Base-by-base conservation (phyloP, 1,139 yeast species). In the Zygotorulaspora mrakii region DNA sequence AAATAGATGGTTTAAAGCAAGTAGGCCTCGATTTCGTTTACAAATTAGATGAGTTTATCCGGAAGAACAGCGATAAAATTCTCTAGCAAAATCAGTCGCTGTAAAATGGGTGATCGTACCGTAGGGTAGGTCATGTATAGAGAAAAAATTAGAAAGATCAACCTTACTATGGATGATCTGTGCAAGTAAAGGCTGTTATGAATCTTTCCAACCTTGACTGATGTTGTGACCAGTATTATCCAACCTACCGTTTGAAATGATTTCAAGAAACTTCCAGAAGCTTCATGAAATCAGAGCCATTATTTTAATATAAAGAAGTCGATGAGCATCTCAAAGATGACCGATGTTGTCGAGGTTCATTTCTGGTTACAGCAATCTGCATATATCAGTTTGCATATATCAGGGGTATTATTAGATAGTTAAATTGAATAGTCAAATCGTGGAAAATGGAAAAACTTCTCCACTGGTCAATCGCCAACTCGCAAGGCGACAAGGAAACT, bases 391-490 rank as follows among this genome's bases (percentile, higher is more conserved):
- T n/a, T n/a, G n/a, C n/a, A n/a, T n/a, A n/a, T n/a, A n/a, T n/a
- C n/a, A n/a, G n/a, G n/a, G n/a, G n/a, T n/a, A n/a, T n/a, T n/a
- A 8, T 4, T 16, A 20, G 35, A 31, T 17, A 21, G 21, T 10
- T 4, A 4, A 10, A 4, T 8, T 17, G 7, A 20, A 17, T 13
- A 9, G 8, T 17, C 7, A n/a, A n/a, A n/a, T n/a, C n/a, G n/a
- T n/a, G n/a, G 32, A 59, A 26, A 21, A 89, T 89, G 97, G 96
- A 89, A 47, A 88, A 88, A 62, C 65, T 89, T 52, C 67, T 89
- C 49, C 86, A 87, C 53, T 89, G 97, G 97, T 87, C 96, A 4
- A 74, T 88, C 35, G 94, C 88, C 3, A 82, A 78, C 54, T 77
- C 82, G 43, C 73, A 81, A 11, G 82, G 79, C 4, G 88, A 83